Base-by-base conservation (phyloP, 208 protist species). In the Strigomonas culicis region DNA sequence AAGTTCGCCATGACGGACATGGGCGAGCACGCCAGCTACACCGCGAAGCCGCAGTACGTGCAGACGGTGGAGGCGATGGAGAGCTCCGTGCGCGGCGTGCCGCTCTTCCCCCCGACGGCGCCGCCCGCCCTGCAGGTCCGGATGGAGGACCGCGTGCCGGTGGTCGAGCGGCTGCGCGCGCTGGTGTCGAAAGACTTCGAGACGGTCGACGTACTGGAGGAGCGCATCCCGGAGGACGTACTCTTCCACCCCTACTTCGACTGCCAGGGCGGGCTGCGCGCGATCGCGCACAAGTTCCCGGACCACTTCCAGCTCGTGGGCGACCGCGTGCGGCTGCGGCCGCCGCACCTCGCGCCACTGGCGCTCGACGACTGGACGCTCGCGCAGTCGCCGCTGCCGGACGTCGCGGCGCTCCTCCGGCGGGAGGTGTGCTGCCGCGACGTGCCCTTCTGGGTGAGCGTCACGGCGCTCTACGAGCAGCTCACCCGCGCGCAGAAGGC, bases 181-280 rank as follows among this genome's bases (percentile, higher is more conserved):
- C 72, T 93, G 25, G 77, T 95, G n/a, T 86, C 90, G 25, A 34
- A 21, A 17, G 70, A 72, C 21, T 95, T 93, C 59, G 67, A 68
- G 4, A 28, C 77, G n/a, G 73, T 95, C 1, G 81, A 88, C 24
- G 66, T 65, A 24, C 60, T 95, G 44, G 86, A 95, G 80, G 86
- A 92, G 59, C 66, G 27, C 25, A 67, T 95, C 1, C 86, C 90
- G 1, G 84, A 93, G 65, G 84, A 92, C 49, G 63, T 95, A 7
- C 72, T 95, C 6, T 95, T 93, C 60, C 86, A 95, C 61, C 84
- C 90, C 6, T 95, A 93, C 77, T 95, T 95, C 67, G 84, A 95
- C 68, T 93, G 84, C 58, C 90, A 95, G 68, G 90, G 90, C n/a
- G 90, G 90, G 17, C 76, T 95, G 27, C 39, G 76, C 22, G 70